Evolutionary conservation across 345 rosid species (phyloP).

Genomic region (Brassica nigra): DNA sequence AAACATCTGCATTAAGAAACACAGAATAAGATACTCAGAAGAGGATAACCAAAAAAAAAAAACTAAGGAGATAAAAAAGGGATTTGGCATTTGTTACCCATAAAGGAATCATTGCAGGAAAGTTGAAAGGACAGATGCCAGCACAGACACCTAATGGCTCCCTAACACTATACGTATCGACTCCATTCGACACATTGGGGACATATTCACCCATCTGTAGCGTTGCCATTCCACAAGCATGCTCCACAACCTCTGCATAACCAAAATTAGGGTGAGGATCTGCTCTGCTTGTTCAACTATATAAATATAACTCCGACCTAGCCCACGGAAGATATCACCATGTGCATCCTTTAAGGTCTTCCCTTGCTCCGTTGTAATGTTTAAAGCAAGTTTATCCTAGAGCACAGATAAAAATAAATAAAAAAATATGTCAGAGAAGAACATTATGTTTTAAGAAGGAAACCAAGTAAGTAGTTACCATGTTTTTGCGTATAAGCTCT

Average conservation of each 20-base stretch:
- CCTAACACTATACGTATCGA: slow-evolving; percentile 87
- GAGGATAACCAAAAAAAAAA: not conserved
- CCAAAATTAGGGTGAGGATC: not conserved
- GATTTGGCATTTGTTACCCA: slow-evolving; percentile 56
- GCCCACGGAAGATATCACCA: slow-evolving; percentile 97
- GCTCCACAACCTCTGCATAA: slow-evolving; percentile 92
- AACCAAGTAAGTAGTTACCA: slow-evolving; percentile 41
- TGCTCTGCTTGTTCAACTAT: not conserved
- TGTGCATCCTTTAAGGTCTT: slow-evolving; percentile 97
- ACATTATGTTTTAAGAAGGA: slow-evolving; percentile 8
- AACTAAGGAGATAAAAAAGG: not conserved
- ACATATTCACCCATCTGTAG: slow-evolving; percentile 97
- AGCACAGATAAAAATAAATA: not conserved
- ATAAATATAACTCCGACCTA: slow-evolving; percentile 54
- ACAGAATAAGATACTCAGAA: slow-evolving; percentile 3
- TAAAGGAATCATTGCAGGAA: slow-evolving; percentile 99
- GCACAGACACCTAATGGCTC: slow-evolving; percentile 99
- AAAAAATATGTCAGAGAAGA: not conserved
- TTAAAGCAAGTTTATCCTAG: slow-evolving; percentile 90
- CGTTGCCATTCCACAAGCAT: slow-evolving; percentile 96
- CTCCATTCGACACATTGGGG: slow-evolving; percentile 84
- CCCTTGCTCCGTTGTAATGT: slow-evolving; percentile 91
- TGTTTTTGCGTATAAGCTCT: slow-evolving; percentile 89
- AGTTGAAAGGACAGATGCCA: slow-evolving; percentile 97
- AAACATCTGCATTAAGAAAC: slow-evolving; percentile 75